Percentiles rank a stretch among this genome's conserved stretches.
These are phyloP conservation scores for Berberis thunbergii DNA, from an alignment of 164 flowering plant species.

Conservation along the genomic window DNA sequence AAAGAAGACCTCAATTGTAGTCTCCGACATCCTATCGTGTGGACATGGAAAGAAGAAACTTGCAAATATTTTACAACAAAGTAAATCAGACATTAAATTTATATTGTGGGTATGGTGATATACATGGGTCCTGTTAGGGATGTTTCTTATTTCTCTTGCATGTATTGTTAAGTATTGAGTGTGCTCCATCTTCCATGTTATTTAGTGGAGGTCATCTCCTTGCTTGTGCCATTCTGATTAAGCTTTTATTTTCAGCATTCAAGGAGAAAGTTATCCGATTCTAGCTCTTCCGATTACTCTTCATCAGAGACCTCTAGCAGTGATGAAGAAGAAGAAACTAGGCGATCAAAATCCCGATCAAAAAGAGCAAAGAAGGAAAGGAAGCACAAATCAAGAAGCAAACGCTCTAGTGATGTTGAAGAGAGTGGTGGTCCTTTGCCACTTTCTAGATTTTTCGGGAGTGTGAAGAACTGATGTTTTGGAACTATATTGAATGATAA, in stretches of 20 bases:
- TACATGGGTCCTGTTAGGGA: no score
- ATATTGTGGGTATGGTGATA: no score
- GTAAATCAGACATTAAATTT: no score
- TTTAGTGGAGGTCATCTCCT: not conserved
- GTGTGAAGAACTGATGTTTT: conserved; percentile 41
- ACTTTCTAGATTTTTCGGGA: conserved; percentile 87
- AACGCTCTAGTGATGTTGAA: conserved; percentile 41
- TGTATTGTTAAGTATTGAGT: no score
- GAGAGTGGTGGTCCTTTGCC: conserved; percentile 78
- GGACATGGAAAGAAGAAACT: no score
- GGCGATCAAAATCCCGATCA: conserved; percentile 69
- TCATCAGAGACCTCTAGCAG: conserved; percentile 61
- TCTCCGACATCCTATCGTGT: no score
- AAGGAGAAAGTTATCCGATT: conserved; percentile 50
- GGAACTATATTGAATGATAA: not conserved
- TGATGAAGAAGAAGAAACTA: conserved; percentile 68
- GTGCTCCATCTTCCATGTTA: not conserved
- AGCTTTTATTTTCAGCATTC: conserved; percentile 39
- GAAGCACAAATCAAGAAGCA: conserved; percentile 56
- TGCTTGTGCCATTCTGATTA: not conserved
- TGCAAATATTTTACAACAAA: no score
- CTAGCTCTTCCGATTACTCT: conserved; percentile 67
- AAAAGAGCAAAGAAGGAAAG: conserved; percentile 63
- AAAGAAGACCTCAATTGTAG: no score
- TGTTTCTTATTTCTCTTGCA: no score